phyloP scores from a whole-genome alignment of 257 asterid genomes.

The Plantago ovata region DNA sequence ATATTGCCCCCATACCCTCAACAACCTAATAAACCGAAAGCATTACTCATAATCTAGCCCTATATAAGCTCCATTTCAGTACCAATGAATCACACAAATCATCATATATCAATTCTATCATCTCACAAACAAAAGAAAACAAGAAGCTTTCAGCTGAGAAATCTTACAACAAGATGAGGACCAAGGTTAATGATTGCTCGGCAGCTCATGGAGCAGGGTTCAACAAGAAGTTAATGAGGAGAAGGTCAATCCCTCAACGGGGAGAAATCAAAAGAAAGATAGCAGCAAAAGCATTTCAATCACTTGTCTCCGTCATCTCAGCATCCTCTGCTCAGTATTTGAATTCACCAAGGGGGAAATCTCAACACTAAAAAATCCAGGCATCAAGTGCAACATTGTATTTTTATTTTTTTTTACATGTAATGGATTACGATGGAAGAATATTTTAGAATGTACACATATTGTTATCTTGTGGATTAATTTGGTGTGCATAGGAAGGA shows the following conservation, averaged over 20 bases:
- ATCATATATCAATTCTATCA: background rate
- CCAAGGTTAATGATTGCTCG: conserved; percentile 21
- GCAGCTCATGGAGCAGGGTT: conserved; percentile 9
- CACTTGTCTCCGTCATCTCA: conserved; percentile 26
- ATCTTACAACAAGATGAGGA: conserved; percentile 16
- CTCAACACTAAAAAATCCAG: conserved; percentile 9
- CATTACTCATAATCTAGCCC: background rate
- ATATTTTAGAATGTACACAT: too few species aligned
- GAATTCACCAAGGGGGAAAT: conserved; percentile 19
- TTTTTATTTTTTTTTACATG: too few species aligned
- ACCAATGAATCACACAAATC: background rate
- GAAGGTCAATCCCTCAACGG: conserved; percentile 28
- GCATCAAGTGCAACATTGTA: too few species aligned
- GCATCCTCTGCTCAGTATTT: conserved; percentile 19
- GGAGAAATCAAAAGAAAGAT: conserved; percentile 46
- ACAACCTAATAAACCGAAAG: background rate
- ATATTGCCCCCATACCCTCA: conserved; percentile 17
- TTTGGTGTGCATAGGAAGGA: too few species aligned
- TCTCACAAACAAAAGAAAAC: background rate
- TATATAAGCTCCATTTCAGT: conserved; percentile 17
- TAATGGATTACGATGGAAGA: too few species aligned
- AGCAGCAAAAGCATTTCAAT: conserved; percentile 36
- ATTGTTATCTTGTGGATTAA: too few species aligned
- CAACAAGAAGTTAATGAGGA: conserved; percentile 18
- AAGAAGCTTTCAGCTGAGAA: background rate